Conservation (phyloP, 2,329 filamentous ascomycete genomes). For the Zelopaecilomyces penicillatus region DNA sequence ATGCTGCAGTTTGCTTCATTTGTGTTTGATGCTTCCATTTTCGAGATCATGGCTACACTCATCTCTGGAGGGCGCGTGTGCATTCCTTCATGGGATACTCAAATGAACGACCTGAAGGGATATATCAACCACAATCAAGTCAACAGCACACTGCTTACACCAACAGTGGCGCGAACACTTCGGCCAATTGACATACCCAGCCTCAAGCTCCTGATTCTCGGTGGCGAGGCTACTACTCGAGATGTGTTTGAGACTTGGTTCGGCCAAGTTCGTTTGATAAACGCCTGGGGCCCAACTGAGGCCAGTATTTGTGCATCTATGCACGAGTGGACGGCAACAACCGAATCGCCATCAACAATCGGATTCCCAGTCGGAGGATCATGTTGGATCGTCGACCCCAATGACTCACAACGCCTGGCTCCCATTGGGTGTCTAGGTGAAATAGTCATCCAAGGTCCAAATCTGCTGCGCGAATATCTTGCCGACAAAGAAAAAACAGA, state of each 20-base stretch:
- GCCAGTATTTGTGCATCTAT: conserved; percentile 2
- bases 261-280: conserved; percentile 7
- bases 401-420: not conserved
- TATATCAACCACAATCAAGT: conserved; percentile 1
- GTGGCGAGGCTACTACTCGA: conserved; percentile 8
- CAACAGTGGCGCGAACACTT: conserved; percentile 12
- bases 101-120: conserved; percentile 1
- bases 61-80: conserved; percentile 8
- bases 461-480: conserved; percentile 7
- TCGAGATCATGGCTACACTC: conserved; percentile 3
- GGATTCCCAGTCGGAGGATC: conserved; percentile 1
- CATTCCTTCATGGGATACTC: conserved; percentile 6
- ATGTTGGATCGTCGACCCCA: conserved; percentile 6
- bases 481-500: conserved; percentile 1
- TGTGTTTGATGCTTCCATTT: conserved; percentile 1
- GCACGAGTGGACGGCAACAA: not conserved
- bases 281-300: conserved; percentile 11
- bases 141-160: conserved; percentile 8
- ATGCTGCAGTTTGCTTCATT: conserved; percentile 9
- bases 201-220: conserved; percentile 9
- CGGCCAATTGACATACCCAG: conserved; percentile 10
- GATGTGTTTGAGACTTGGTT: conserved; percentile 10
- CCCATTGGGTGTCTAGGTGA: conserved; percentile 2
- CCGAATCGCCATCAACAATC: not conserved
- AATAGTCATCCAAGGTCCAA: conserved; percentile 1